Percentiles rank a stretch among this genome's conserved stretches.
These are phyloP conservation scores for Rhodofomes roseus DNA, from an alignment of 1,284 basidiomycete species.

Conservation along the genomic window DNA sequence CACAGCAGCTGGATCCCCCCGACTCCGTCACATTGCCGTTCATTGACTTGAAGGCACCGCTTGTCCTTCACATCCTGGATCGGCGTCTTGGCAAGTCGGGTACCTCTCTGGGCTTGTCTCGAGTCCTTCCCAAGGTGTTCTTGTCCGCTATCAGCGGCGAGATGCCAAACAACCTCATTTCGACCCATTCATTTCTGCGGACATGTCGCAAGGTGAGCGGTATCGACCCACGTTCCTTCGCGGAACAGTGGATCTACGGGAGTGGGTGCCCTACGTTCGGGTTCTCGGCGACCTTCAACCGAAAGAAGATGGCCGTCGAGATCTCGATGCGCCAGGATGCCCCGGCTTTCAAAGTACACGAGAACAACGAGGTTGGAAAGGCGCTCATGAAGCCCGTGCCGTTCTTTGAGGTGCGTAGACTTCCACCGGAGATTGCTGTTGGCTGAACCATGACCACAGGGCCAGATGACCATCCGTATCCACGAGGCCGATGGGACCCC, in stretches of 20 bases:
- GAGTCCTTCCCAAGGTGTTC: constrained; percentile 94
- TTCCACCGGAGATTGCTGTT: constrained; percentile 5
- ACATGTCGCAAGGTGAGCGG: constrained; percentile 94
- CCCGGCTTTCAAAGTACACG: constrained; percentile 68
- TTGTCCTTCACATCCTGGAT: constrained; percentile 95
- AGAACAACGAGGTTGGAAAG: constrained; percentile 66
- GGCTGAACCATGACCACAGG: constrained; percentile 39
- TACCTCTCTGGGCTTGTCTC: constrained; percentile 90
- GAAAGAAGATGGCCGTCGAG: constrained; percentile 98
- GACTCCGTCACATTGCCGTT: constrained; percentile 78
- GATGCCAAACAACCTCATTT: constrained; percentile 80
- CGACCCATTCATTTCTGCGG: constrained; percentile 88
- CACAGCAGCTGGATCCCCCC: constrained; percentile 81
- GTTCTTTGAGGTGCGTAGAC: constrained; percentile 71
- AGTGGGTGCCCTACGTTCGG: constrained; percentile 93
- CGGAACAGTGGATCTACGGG: constrained; percentile 98
- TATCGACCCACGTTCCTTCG: constrained; percentile 85
- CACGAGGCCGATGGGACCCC: constrained; percentile 99
- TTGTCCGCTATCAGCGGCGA: constrained; percentile 93
- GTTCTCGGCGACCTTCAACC: constrained; percentile 90
- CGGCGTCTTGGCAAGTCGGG: constrained; percentile 92
- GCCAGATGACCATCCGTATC: constrained; percentile 97
- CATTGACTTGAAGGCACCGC: constrained; percentile 92
- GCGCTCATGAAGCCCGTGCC: constrained; percentile 77
- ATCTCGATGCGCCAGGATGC: constrained; percentile 89